phyloP scores from a whole-genome alignment of 345 rosid genomes.

The Dipteronia dyeriana region DNA sequence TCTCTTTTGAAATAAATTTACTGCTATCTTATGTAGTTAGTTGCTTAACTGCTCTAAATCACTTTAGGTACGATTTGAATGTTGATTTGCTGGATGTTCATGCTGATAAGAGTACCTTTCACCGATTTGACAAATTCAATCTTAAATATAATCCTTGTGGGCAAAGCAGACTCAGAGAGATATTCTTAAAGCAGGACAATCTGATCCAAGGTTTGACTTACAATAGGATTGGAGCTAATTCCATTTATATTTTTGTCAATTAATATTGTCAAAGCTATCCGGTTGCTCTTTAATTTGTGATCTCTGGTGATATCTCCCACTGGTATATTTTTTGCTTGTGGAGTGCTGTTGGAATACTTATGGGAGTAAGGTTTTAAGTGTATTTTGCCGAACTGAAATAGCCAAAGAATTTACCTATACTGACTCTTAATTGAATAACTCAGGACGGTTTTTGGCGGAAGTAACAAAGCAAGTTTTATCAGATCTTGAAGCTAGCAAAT shows the following conservation, averaged over 20 bases:
- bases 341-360: not conserved
- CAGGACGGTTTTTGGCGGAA: slow-evolving; percentile 60
- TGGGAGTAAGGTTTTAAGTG: not conserved
- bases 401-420: not conserved
- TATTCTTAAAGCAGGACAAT: slow-evolving; percentile 59
- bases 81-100: slow-evolving; percentile 61
- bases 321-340: slow-evolving; percentile 1
- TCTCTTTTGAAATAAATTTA: slow-evolving; percentile 7
- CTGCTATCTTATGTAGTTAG: not conserved
- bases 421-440: slow-evolving; percentile 21
- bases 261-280: not conserved
- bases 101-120: slow-evolving; percentile 60
- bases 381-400: not conserved
- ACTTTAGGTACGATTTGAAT: slow-evolving; percentile 50
- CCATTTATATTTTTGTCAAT: not conserved
- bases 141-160: slow-evolving; percentile 65
- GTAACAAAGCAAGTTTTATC: slow-evolving; percentile 51
- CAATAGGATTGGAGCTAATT: not conserved
- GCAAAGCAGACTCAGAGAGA: slow-evolving; percentile 62
- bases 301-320: not conserved
- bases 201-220: slow-evolving; percentile 49
- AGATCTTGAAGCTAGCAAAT: slow-evolving; percentile 61
- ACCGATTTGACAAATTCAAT: slow-evolving; percentile 59
- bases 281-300: not conserved
- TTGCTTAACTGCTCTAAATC: slow-evolving; percentile 14